These are phyloP conservation scores for Aspergillus carlsbadensis DNA, from an alignment of 495 filamentous ascomycete species.

Conservation along the genomic window DNA sequence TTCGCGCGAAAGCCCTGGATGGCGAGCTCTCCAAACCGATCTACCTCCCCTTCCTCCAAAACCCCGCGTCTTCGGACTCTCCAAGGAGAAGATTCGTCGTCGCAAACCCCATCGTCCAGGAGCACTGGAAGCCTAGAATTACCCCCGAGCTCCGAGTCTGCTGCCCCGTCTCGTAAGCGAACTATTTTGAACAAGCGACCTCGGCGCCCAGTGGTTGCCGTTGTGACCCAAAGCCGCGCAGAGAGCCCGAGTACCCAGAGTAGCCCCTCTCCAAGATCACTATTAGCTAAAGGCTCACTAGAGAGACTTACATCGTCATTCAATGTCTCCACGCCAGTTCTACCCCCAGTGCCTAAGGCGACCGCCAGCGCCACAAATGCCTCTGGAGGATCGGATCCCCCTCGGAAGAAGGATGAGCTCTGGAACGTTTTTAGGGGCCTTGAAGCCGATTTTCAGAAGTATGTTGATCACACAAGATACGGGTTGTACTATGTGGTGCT, in stretches of 20 bases:
- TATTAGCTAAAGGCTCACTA: conserved; percentile 58
- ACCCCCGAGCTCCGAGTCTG: conserved; percentile 27
- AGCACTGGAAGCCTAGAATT: conserved; percentile 21
- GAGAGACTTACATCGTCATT: conserved; percentile 55
- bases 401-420: conserved; percentile 76
- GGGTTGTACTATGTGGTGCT: neutral
- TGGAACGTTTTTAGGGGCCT: conserved; percentile 81
- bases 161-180: conserved; percentile 32
- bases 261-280: conserved; percentile 48
- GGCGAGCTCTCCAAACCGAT: conserved; percentile 57
- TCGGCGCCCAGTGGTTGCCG: conserved; percentile 52
- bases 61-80: conserved; percentile 36
- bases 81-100: conserved; percentile 39
- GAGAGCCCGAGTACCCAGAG: conserved; percentile 41
- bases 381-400: conserved; percentile 42
- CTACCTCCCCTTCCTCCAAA: conserved; percentile 56
- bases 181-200: conserved; percentile 44
- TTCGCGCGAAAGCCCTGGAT: conserved; percentile 70
- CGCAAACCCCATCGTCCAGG: conserved; percentile 20
- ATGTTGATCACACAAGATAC: conserved; percentile 15
- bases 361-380: conserved; percentile 30
- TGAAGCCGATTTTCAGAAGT: conserved; percentile 82
- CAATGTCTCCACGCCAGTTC: conserved; percentile 43
- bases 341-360: conserved; percentile 52
- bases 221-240: conserved; percentile 48